A percentile compares a stretch with the other conserved stretches of the same genome.
Evolutionary conservation across 805 yeast species (phyloP).

Genomic region (Blastobotrys robertii): DNA sequence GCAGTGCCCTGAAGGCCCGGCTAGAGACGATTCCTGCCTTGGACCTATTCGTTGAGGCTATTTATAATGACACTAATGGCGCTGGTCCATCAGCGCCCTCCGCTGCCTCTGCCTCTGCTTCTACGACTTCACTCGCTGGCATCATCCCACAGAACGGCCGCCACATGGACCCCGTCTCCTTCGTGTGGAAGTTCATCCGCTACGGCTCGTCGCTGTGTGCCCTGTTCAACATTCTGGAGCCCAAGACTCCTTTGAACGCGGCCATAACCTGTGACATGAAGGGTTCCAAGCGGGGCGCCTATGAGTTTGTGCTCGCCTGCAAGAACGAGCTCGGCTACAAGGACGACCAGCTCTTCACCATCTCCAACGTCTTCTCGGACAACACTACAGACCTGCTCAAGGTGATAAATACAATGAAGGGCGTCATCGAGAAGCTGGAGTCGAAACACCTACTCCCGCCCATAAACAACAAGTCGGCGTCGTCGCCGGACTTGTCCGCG

Average conservation of each 20-base stretch:
- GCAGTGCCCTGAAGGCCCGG: conserved; percentile 16
- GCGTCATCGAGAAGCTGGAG: conserved; percentile 43
- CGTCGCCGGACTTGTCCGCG: conserved; percentile 15
- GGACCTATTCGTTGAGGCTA: conserved; percentile 9
- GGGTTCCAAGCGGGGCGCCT: conserved; percentile 79
- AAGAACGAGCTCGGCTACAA: conserved; percentile 62
- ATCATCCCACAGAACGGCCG: conserved; percentile 4
- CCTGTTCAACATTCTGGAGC: conserved; percentile 62
- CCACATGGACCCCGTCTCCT: conserved; percentile 77
- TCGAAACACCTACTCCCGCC: conserved; percentile 10
- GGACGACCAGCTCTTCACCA: conserved; percentile 79
- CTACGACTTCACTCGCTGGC: conserved; percentile 7
- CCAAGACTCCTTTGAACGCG: conserved; percentile 33
- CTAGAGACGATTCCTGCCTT: conserved; percentile 18
- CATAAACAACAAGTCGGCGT: conserved; percentile 12
- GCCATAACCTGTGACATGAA: conserved; percentile 72
- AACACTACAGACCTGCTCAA: conserved; percentile 67
- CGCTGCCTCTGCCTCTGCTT: conserved; percentile 5
- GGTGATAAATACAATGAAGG: conserved; percentile 62
- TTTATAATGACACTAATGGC: conserved; percentile 3
- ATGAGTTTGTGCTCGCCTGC: conserved; percentile 82
- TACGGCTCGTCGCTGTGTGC: conserved; percentile 89
- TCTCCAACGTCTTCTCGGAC: conserved; percentile 80
- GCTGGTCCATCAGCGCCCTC: conserved; percentile 1
- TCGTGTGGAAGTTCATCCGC: conserved; percentile 77